Base-by-base conservation (phyloP, 352 stramenopile genomes). In the Pythium periplocum region DNA sequence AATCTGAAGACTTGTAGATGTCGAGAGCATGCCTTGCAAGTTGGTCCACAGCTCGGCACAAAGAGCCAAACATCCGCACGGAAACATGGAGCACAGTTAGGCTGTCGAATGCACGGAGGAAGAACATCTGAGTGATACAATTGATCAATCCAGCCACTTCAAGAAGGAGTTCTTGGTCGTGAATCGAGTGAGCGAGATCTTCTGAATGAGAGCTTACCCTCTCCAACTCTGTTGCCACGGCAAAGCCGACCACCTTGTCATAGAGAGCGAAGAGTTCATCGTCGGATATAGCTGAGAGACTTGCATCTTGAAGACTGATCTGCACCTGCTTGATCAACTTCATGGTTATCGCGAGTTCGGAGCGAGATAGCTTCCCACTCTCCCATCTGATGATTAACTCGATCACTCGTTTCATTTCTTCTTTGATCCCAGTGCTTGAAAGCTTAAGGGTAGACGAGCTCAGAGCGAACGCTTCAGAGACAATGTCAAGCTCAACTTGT, bases 101-200 rank as follows among this genome's bases (percentile, higher is more conserved):
- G 31, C 26, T 52, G 37, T 17, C 2, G 7, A 57, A 12, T 26
- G 41, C 36, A 41, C 38, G 46, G 3, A 44, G 36, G 37, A 65
- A 65, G 2, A 12, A 48, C 2, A 10, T 37, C 58, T 65, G 58
- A 45, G 60, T 33, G 9, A 53, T 55, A 39, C 52, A 65, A 32
- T 53, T 65, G 7, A 51, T 37, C 0, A 59, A 31, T 38, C 45
- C 48, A 11, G 60, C 11, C 1, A 65, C 31, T 39, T 65, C 51
- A 10, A 32, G 11, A 6, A 39, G 11, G 9, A 59, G 2, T 4
- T 46, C 35, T 4, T 54, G 45, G 34, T 59, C 17, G 17, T 26
- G 17, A 26, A 26, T 26, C 17, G 17, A 26, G 17, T 0, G 17
- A 26, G 17, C 17, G 17, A 26, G 17, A 26, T 26, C 17, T 26